These are phyloP conservation scores for Chalaropsis ovoidea DNA, from an alignment of 2,329 filamentous ascomycete genomes.

Conservation along the genomic window DNA sequence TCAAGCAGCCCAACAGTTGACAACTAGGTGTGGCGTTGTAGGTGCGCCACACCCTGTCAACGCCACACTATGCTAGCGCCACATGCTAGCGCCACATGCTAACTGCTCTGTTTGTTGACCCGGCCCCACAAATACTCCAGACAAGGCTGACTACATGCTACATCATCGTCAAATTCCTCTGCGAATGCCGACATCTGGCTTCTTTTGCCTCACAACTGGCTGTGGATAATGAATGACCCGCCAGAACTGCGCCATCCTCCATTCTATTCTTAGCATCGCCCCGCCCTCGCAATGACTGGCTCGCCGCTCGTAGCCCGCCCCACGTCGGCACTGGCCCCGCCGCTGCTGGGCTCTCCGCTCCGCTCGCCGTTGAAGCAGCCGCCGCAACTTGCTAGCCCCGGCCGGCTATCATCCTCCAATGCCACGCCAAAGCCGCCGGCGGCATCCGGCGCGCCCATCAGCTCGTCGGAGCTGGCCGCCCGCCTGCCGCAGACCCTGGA, in stretches of 20 bases:
- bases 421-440: constrained; percentile 21
- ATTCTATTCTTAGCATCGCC: background rate
- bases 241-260: background rate
- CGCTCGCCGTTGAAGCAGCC: constrained; percentile 24
- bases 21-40: no score
- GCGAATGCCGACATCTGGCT: background rate
- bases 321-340: constrained; percentile 28
- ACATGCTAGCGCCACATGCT: no score
- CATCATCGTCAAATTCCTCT: background rate
- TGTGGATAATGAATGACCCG: background rate
- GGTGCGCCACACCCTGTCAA: no score
- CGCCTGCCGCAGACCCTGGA: constrained; percentile 36
- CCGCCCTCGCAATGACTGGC: constrained; percentile 31
- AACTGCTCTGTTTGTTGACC: no score
- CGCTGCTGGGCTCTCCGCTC: constrained; percentile 21
- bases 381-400: constrained; percentile 29
- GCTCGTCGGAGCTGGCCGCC: constrained; percentile 25
- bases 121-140: no score
- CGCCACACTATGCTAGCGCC: no score
- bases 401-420: constrained; percentile 30
- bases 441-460: background rate
- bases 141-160: background rate
- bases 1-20: no score
- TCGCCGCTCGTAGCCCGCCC: constrained; percentile 34
- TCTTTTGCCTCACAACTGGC: background rate